phyloP scores from a whole-genome alignment of 179 eudicot species.

The Pouteria campechiana region DNA sequence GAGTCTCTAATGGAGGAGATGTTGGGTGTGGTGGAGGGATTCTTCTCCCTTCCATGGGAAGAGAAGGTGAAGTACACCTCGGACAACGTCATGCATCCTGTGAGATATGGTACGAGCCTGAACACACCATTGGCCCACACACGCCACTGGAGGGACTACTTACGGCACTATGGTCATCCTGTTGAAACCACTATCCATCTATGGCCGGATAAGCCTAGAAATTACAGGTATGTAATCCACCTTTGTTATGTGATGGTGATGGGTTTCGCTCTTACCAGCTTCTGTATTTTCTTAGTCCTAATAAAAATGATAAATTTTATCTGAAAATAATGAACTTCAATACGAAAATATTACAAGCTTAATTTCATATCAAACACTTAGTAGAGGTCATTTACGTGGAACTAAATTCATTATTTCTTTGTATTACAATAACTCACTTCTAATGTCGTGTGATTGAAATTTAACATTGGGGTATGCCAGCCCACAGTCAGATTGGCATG shows the following conservation, averaged over 20 bases:
- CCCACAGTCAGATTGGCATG: too few relatives aligned
- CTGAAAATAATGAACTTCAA: too few relatives aligned
- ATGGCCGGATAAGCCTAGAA: constrained; percentile 12
- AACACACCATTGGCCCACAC: constrained; percentile 5
- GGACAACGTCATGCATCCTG: constrained; percentile 10
- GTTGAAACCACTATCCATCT: background rate
- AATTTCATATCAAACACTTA: too few relatives aligned
- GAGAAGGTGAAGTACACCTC: constrained; percentile 17
- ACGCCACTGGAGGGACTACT: constrained; percentile 18
- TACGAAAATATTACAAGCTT: too few relatives aligned
- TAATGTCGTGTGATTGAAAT: too few relatives aligned
- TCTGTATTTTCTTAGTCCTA: too few relatives aligned
- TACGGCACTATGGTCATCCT: constrained; percentile 12
- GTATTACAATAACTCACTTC: too few relatives aligned
- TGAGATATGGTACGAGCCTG: constrained; percentile 14
- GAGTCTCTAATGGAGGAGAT: constrained; percentile 7
- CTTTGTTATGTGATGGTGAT: background rate
- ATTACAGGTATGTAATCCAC: constrained; percentile 10
- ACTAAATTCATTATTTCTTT: too few relatives aligned
- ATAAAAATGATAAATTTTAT: too few relatives aligned
- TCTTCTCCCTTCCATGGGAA: constrained; percentile 6
- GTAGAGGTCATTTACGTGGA: too few relatives aligned
- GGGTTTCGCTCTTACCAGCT: background rate
- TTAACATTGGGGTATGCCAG: too few relatives aligned
- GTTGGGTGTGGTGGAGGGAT: constrained; percentile 10